Evolutionary conservation across 768 basidiomycete genomes (phyloP).

Genomic region (Daedaleopsis sinensis): DNA sequence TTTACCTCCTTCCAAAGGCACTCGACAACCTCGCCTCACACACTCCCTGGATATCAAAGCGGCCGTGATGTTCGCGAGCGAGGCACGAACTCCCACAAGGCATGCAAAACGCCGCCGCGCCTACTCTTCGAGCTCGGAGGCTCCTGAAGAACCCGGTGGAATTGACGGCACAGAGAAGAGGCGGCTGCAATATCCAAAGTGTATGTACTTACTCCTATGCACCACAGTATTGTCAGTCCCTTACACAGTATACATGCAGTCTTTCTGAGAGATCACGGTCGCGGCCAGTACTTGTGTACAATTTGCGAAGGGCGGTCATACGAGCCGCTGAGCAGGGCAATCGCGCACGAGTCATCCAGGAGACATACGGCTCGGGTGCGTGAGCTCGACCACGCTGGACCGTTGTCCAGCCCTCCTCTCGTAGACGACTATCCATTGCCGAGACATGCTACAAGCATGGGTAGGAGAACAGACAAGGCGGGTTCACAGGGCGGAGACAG

Average conservation of each 20-base stretch:
- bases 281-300: not conserved
- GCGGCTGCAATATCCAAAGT: not conserved
- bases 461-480: no score
- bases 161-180: no score
- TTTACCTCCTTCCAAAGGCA: no score
- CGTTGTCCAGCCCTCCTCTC: not conserved
- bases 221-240: no score
- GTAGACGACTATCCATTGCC: not conserved
- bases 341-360: not conserved
- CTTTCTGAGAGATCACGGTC: not conserved
- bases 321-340: not conserved
- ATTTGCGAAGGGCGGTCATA: not conserved
- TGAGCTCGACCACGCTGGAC: not conserved
- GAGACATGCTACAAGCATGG: not conserved
- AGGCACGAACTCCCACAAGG: no score
- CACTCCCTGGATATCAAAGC: no score
- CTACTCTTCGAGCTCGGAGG: no score
- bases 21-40: no score
- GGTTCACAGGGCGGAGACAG: no score
- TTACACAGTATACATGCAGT: not conserved
- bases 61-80: no score
- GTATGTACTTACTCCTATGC: not conserved
- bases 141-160: no score
- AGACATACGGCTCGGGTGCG: not conserved
- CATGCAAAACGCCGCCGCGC: no score